Base-by-base conservation (phyloP, 164 flowering plant species). In the Kingdonia uniflora region DNA sequence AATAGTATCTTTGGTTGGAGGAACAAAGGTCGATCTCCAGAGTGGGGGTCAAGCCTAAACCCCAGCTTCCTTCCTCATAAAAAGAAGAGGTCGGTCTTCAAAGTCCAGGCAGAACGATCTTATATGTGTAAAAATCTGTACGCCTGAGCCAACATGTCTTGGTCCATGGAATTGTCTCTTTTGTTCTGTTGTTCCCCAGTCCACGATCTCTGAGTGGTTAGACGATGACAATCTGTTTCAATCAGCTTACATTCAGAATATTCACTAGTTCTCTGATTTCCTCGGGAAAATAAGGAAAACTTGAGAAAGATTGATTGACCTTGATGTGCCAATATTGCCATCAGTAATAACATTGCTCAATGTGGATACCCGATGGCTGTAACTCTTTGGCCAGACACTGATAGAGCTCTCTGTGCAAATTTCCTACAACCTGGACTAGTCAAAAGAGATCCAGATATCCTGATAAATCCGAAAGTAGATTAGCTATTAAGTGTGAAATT, bases 91-190 rank as follows among this genome's bases (percentile, higher is more conserved):
- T n/a, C n/a, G n/a, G n/a, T n/a, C n/a, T n/a, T n/a, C 44, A 78
- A 91, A 53, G 95, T 82, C 95, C 95, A 90, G 15, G 81, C 85
- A 16, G 69, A 35, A n/a, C 76, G 72, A 58, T 87, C 95, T 60
- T 90, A 95, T 61, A 70, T 48, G 56, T 90, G 97, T 56, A 90
- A 72, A 52, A 82, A 73, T 95, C 95, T 87, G 68, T 82, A 90
- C 20, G 95, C 81, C 47, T 78, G 88, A 49, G 97, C 97, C 72
- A 87, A 22, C 0, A 77, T 75, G 55, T 90, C 97, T 0, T 95
- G 95, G 65, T 90, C 95, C 89, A 87, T 65, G 46, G 61, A 43
- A 19, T 64, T 75, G 0, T 68, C 75, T 21, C 56, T 69, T 51
- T 49, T 58, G 12, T 42, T 25, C 24, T 57, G 67, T 17, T 71